Evolutionary conservation across 768 basidiomycete genomes (phyloP), one percentile per base, ranked within the genome.

Genomic region (Daedaleopsis sinensis): DNA sequence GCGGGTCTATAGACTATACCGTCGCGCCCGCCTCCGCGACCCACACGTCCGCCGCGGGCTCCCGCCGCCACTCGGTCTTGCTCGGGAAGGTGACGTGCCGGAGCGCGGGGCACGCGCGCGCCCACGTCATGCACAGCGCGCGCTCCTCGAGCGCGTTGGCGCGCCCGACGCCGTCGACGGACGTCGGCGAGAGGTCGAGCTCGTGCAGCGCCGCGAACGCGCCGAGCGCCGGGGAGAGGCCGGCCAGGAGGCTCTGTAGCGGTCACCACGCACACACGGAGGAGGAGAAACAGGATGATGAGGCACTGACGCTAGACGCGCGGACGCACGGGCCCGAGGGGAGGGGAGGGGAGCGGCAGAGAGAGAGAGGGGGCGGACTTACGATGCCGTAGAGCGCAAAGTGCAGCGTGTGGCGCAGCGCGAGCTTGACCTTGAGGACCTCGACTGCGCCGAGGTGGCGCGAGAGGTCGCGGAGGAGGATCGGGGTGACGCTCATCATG

Each of bases 301-400:
- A 21, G 32, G 39, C 37, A 18, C 54, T 47, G 48, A 24, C 48
- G 35, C 42, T 24, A 32, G 27, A 32, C 27, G 3, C 27, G 27
- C 27, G 27, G 27, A 32, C 27, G 27, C 23, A 50, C 48, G 23
- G 38, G 47, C 52, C 19, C 24, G 39, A 5, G 24, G 42, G 47
- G 52, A 48, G 24, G 15, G 52, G 18, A n/a, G 50, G 19, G 38
- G 36, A 44, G 16, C n/a, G n/a, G 54, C 62, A 32, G 44, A 49
- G 44, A 51, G 36, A 21, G 48, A 27, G 51, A 24, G 54, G 37
- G 36, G 53, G n/a, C n/a, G n/a, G 12, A 71, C 87, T 84, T 75
- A 88, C 87, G 73, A 87, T 85, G 53, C 86, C 87, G 23, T 83
- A 81, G 59, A 87, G 77, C 23, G 85, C 78, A 67, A 82, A 85